Base-by-base conservation (phyloP, 345 rosid genomes). In the Rhodamnia argentea region DNA sequence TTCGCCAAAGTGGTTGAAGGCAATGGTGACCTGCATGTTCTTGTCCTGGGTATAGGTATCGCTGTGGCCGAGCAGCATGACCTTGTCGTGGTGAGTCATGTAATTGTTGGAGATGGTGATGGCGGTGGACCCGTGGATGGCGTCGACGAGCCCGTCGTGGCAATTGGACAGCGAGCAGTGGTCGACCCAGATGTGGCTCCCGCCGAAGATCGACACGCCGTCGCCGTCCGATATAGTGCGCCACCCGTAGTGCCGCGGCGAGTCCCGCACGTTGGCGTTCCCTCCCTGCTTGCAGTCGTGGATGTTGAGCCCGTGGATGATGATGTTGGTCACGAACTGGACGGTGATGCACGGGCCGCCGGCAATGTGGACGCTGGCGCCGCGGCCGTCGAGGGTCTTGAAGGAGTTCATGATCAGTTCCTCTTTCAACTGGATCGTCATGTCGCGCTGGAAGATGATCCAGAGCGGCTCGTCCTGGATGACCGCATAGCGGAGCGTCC, bases 271-370 rank as follows among this genome's bases (percentile, higher is more conserved):
- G 84, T 89, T 83, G 81, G 98, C 90, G 44, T 95, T 95, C n/a
- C 98, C 98, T 7, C 98, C 97, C 83, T 93, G 92, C 83, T 95
- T 95, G 75, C 98, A 95, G 84, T 95, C 98, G 85, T 95, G 98
- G 64, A 95, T 93, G 87, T 95, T 86, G 37, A 95, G 82, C 15
- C 96, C 96, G 42, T 95, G 98, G 4, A 95, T 93, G 26, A 94
- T 95, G 10, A 94, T 92, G 92, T 95, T 95, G 83, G 90, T 93
- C 22, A 94, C 97, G 47, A 85, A 95, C 83, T 95, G 98, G 84
- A 95, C 87, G 15, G 98, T 95, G 83, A 95, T 94, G 85, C 98
- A 95, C 32, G 98, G 98, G 7, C 98, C 98, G n/a, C 97, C 96
- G 2, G 96, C 85, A 8, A 95, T 92, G 91, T 95, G 98, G 44